phyloP scores from a whole-genome alignment of 2,329 filamentous ascomycete genomes.

The Plenodomus lindquistii region DNA sequence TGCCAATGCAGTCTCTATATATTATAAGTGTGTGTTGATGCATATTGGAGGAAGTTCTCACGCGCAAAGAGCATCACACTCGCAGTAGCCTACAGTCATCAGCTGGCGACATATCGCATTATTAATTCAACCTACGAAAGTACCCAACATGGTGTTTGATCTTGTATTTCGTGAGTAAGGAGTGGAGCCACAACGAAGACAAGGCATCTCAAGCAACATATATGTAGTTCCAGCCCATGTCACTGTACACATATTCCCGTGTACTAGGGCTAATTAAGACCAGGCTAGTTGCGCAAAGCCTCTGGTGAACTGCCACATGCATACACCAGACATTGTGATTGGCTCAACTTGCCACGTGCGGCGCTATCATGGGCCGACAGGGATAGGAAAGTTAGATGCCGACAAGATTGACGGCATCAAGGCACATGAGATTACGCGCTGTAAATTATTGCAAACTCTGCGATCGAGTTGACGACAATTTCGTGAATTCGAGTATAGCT shows the following conservation, averaged over 20 bases:
- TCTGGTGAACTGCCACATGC: conserved; percentile 15
- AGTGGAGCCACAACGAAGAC: conserved; percentile 1
- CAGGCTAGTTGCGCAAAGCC: conserved; percentile 1
- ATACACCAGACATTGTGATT: conserved; percentile 9
- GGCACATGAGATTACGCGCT: background rate
- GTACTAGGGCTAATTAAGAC: conserved; percentile 12
- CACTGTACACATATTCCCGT: background rate
- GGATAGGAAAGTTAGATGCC: background rate
- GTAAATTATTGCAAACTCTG: too few species aligned
- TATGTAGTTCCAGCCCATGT: conserved; percentile 15
- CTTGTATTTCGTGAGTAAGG: background rate
- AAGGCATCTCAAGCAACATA: conserved; percentile 4
- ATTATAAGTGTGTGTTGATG: conserved; percentile 3
- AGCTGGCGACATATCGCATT: background rate
- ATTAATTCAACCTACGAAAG: conserved; percentile 8
- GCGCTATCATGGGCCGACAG: background rate
- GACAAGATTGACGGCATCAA: background rate
- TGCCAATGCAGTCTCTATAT: conserved; percentile 15
- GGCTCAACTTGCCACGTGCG: conserved; percentile 1
- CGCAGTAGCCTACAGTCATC: conserved; percentile 14
- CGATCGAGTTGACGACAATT: too few species aligned
- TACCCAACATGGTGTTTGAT: conserved; percentile 14
- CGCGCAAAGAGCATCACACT: conserved; percentile 25
- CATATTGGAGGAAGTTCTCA: conserved; percentile 3
- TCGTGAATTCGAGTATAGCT: too few species aligned